Conservation (phyloP, 2,329 filamentous ascomycete species). For the Aspergillus viridinutans region DNA sequence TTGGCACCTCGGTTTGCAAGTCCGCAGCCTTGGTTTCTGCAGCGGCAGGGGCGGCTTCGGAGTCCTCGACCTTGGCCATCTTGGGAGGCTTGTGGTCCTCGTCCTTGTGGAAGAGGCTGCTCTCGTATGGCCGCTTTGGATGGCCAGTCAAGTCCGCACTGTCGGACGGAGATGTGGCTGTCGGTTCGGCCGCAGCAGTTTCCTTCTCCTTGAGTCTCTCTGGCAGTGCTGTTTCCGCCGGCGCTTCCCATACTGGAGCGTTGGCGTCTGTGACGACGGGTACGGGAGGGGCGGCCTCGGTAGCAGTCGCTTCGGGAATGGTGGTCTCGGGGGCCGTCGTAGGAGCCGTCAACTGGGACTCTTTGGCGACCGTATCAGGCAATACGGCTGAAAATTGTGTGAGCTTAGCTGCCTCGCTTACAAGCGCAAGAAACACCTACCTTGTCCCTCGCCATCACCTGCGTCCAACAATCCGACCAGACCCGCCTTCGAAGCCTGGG, state of each 20-base stretch:
- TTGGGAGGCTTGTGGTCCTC: slow-evolving; percentile 32
- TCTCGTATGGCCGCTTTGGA: slow-evolving; percentile 36
- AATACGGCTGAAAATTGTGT: slow-evolving; percentile 12
- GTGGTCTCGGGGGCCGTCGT: slow-evolving; percentile 17
- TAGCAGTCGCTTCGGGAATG: slow-evolving; percentile 10
- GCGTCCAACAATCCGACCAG: slow-evolving; percentile 13
- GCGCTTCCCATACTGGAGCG: not conserved
- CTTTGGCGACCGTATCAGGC: slow-evolving; percentile 18
- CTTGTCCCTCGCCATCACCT: slow-evolving; percentile 9
- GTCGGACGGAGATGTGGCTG: slow-evolving; percentile 2
- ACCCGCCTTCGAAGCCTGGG: slow-evolving; percentile 19
- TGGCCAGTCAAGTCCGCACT: slow-evolving; percentile 20
- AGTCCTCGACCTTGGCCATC: slow-evolving; percentile 31
- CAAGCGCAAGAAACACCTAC: slow-evolving; percentile 13
- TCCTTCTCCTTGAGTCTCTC: slow-evolving; percentile 12
- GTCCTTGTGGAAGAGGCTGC: slow-evolving; percentile 25
- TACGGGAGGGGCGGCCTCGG: slow-evolving; percentile 11
- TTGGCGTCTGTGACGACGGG: slow-evolving; percentile 9
- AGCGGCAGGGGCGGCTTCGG: too few relatives aligned
- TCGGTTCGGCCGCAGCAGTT: not conserved
- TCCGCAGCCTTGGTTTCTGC: slow-evolving; percentile 3
- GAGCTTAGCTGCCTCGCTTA: not conserved
- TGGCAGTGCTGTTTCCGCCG: slow-evolving; percentile 3
- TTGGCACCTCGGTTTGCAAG: not conserved
- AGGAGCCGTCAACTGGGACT: slow-evolving; percentile 12